A percentile compares a stretch with the other conserved stretches of the same genome.
Evolutionary conservation across 768 basidiomycete species (phyloP).

Genomic region (Collybiopsis luxurians): DNA sequence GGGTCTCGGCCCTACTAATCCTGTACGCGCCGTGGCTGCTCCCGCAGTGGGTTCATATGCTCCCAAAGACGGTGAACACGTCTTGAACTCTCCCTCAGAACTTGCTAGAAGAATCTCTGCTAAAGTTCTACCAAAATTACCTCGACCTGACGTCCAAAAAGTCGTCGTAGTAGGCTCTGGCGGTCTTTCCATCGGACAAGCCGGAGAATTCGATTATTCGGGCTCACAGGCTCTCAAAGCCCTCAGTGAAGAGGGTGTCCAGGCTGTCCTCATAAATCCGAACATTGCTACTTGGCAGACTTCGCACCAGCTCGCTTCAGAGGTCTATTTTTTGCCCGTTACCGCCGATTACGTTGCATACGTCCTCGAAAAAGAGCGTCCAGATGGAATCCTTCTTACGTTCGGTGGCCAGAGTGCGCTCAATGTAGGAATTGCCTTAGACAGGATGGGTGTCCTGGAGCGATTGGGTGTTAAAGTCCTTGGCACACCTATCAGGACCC

Average conservation of each 20-base stretch:
- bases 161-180: conserved; percentile 97
- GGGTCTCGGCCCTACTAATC: conserved; percentile 41
- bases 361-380: conserved; percentile 96
- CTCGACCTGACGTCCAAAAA: conserved; percentile 88
- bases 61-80: conserved; percentile 67
- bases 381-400: conserved; percentile 95
- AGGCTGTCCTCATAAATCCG: conserved; percentile 95
- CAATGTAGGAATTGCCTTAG: conserved; percentile 95
- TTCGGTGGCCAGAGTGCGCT: conserved; percentile 98
- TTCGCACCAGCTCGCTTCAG: conserved; percentile 92
- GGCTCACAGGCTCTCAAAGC: conserved; percentile 99
- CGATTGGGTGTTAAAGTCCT: conserved; percentile 90
- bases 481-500: conserved; percentile 91
- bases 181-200: conserved; percentile 95
- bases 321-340: conserved; percentile 97
- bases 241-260: conserved; percentile 90
- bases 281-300: conserved; percentile 99
- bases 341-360: conserved; percentile 98
- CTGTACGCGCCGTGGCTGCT: conserved; percentile 64
- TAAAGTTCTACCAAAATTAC: conserved; percentile 88
- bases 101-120: conserved; percentile 92
- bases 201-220: conserved; percentile 99
- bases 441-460: conserved; percentile 95
- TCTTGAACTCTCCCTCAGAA: conserved; percentile 92
- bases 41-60: conserved; percentile 72